Evolutionary conservation across 768 basidiomycete species (phyloP).

Genomic region (Psilocybe azurescens): DNA sequence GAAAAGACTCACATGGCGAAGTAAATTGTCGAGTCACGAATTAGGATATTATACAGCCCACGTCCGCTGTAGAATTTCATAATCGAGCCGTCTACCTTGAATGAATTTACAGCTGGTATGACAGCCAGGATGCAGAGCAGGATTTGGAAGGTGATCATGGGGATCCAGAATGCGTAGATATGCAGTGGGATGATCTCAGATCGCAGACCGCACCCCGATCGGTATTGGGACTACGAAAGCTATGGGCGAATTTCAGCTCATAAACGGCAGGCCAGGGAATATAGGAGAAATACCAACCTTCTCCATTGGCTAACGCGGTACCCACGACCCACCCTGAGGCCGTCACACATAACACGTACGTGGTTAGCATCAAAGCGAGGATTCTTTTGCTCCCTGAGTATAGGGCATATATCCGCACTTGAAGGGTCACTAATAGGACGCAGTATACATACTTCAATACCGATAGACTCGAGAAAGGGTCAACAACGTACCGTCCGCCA

Average conservation of each 20-base stretch:
- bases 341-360: background rate
- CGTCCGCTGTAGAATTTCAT: background rate
- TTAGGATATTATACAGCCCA: constrained; percentile 1
- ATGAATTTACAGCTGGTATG: background rate
- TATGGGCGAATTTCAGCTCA: background rate
- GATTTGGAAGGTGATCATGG: constrained; percentile 1
- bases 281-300: background rate
- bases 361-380: no score
- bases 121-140: background rate
- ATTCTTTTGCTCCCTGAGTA: background rate
- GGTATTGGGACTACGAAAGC: background rate
- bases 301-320: background rate
- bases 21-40: constrained; percentile 3
- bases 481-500: background rate
- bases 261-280: no score
- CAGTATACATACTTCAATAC: background rate
- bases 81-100: background rate
- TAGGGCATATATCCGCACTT: constrained; percentile 3
- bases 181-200: background rate
- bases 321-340: constrained; percentile 2
- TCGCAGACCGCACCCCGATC: background rate
- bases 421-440: background rate
- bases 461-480: background rate
- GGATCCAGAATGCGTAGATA: constrained; percentile 1
- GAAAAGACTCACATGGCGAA: background rate